Conservation (phyloP, 805 yeast genomes). For the Wickerhamomyces chaumierensis region DNA sequence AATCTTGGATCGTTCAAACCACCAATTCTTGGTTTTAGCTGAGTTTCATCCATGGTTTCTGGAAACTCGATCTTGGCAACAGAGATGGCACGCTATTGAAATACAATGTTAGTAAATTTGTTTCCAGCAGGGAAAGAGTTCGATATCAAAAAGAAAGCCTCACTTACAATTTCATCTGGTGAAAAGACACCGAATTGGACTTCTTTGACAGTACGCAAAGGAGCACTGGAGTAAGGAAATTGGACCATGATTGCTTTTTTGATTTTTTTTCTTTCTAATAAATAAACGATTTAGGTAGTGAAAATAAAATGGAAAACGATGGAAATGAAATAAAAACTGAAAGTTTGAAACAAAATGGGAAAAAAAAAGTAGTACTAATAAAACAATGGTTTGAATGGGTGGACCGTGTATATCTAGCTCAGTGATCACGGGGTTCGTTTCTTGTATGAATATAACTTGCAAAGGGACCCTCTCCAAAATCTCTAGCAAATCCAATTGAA, state of each 20-base stretch:
- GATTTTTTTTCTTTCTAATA: constrained; percentile 1
- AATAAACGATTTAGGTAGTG: background rate
- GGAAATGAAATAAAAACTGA: background rate
- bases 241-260: constrained; percentile 24
- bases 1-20: constrained; percentile 95
- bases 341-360: no score
- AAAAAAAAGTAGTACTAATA: no score
- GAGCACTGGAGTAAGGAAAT: constrained; percentile 96
- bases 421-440: background rate
- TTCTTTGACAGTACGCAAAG: constrained; percentile 93
- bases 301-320: no score
- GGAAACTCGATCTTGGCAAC: constrained; percentile 98
- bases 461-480: background rate
- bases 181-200: constrained; percentile 97
- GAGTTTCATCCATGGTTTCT: constrained; percentile 98
- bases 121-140: background rate
- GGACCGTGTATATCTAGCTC: no score
- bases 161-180: constrained; percentile 77
- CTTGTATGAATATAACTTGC: background rate
- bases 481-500: background rate
- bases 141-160: background rate
- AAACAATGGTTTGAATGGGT: no score
- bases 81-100: constrained; percentile 69
- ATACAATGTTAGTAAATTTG: constrained; percentile 9
- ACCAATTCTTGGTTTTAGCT: constrained; percentile 89